phyloP scores from a whole-genome alignment of 495 filamentous ascomycete species.

The Sphaerosporella brunnea region DNA sequence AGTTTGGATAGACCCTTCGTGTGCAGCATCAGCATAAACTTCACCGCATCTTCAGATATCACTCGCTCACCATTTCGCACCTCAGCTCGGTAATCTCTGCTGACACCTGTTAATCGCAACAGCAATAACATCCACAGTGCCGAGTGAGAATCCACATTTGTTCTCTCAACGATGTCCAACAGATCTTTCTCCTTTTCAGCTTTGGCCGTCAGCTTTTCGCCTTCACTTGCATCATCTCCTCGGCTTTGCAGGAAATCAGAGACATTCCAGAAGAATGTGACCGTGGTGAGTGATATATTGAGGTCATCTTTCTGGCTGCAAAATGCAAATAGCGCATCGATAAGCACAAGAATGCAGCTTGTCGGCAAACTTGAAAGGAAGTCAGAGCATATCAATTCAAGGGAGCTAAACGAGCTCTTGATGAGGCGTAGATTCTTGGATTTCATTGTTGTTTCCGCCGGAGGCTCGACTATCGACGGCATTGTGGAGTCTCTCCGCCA shows the following conservation, averaged over 20 bases:
- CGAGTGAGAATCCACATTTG: conserved; percentile 37
- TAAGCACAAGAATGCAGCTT: conserved; percentile 59
- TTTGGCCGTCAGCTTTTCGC: conserved; percentile 28
- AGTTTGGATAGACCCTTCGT: conserved; percentile 58
- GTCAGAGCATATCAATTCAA: conserved; percentile 88
- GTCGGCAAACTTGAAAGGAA: conserved; percentile 67
- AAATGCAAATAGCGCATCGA: conserved; percentile 79
- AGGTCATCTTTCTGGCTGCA: conserved; percentile 74
- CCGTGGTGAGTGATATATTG: conserved; percentile 85
- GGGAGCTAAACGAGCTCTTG: conserved; percentile 64
- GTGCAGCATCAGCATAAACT: conserved; percentile 1
- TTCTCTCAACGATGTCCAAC: conserved; percentile 34
- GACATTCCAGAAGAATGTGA: conserved; percentile 87
- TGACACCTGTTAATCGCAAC: conserved; percentile 56
- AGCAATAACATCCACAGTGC: conserved; percentile 75
- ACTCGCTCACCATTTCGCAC: conserved; percentile 56
- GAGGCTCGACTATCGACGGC: conserved; percentile 12
- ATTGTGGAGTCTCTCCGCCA: conserved; percentile 25
- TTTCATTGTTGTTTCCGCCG: conserved; percentile 29
- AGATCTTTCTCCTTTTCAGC: conserved; percentile 35
- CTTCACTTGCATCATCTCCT: conserved; percentile 24
- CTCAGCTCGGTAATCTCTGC: conserved; percentile 62
- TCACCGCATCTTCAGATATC: too few relatives aligned
- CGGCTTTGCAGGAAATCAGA: conserved; percentile 55
- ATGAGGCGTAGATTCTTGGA: conserved; percentile 49